These are phyloP conservation scores for Nakaseomyces nivariensis DNA, from an alignment of 1,139 yeast genomes.

Conservation along the genomic window DNA sequence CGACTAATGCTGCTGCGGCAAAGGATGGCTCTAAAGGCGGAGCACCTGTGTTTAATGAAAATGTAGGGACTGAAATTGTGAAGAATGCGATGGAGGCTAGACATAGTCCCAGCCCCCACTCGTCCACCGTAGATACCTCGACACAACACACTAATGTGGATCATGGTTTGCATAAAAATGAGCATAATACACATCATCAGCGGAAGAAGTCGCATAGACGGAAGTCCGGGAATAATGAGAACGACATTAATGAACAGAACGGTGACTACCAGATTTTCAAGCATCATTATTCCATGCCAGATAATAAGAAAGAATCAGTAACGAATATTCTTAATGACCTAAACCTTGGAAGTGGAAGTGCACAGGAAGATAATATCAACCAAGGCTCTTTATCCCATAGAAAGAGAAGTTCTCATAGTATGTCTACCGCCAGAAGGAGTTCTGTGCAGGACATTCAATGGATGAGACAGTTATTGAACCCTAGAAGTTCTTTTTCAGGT, in stretches of 20 bases:
- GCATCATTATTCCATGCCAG: constrained; percentile 21
- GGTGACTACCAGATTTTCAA: constrained; percentile 21
- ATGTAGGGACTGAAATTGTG: neutral
- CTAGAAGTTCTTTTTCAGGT: constrained; percentile 29
- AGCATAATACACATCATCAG: neutral
- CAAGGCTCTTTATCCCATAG: constrained; percentile 1
- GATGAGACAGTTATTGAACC: constrained; percentile 27
- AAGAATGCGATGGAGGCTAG: neutral
- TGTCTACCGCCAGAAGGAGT: constrained; percentile 15
- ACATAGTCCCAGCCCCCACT: constrained; percentile 3
- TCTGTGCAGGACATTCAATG: constrained; percentile 28
- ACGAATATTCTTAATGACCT: constrained; percentile 17
- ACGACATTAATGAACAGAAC: neutral
- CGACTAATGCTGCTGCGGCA: neutral
- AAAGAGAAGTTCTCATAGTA: neutral
- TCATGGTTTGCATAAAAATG: neutral
- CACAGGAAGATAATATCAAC: neutral
- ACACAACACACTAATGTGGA: neutral
- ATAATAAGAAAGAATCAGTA: constrained; percentile 15
- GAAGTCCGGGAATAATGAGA: neutral
- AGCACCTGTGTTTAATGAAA: neutral
- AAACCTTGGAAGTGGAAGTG: constrained; percentile 10
- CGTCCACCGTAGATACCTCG: neutral
- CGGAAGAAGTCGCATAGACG: constrained; percentile 8
- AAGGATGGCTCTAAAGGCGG: neutral